Conservation (phyloP, 768 basidiomycete genomes). For the Dacryopinax spathularia region DNA sequence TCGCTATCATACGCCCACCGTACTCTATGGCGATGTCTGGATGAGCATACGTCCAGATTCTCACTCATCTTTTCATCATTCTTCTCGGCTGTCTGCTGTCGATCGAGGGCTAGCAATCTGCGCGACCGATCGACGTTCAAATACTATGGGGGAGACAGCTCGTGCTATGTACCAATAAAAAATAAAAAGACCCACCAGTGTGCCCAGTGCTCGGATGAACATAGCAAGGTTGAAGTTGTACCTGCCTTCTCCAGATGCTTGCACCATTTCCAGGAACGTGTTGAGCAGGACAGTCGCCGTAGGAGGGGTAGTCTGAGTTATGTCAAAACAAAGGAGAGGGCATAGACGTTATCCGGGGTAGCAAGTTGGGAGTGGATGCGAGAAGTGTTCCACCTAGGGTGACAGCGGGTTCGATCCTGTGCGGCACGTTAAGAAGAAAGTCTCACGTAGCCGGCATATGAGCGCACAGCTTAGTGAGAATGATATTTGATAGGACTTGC, state of each 20-base stretch:
- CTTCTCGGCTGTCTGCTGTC: too few species aligned
- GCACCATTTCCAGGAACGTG: slow-evolving; percentile 50
- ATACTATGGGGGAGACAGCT: background rate
- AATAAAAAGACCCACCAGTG: slow-evolving; percentile 39
- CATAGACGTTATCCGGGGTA: slow-evolving; percentile 51
- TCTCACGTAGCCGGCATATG: slow-evolving; percentile 9
- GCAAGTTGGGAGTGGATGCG: slow-evolving; percentile 45
- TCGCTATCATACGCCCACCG: too few species aligned
- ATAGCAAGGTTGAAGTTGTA: slow-evolving; percentile 31
- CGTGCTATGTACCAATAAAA: background rate
- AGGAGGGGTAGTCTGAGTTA: slow-evolving; percentile 57
- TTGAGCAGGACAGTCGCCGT: slow-evolving; percentile 57
- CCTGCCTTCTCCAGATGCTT: slow-evolving; percentile 53
- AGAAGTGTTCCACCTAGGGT: background rate
- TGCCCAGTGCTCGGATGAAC: slow-evolving; percentile 43
- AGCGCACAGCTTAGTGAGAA: slow-evolving; percentile 56
- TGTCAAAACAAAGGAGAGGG: slow-evolving; percentile 61
- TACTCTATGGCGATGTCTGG: too few species aligned
- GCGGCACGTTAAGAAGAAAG: background rate
- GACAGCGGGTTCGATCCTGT: background rate
- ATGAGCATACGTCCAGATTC: too few species aligned
- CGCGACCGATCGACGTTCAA: slow-evolving; percentile 67
- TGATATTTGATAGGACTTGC: slow-evolving; percentile 58
- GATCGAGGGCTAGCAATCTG: slow-evolving; percentile 76
- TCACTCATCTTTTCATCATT: too few species aligned